Conservation (phyloP, 225 moss, liverwort and hornwort genomes). For the Asterella californica region DNA sequence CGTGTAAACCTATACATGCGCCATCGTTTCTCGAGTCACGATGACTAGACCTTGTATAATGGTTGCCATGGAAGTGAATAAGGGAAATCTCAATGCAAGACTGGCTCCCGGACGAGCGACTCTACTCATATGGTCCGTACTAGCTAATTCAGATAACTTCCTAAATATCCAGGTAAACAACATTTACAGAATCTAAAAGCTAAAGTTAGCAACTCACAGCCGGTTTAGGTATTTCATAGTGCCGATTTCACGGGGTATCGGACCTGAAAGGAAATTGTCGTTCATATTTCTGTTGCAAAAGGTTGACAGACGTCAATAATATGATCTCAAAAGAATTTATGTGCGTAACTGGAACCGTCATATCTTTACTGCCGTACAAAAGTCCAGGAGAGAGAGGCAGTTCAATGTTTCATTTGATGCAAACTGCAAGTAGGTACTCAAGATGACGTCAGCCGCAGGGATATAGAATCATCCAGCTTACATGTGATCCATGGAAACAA, state of each 20-base stretch:
- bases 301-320: neutral
- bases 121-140: neutral
- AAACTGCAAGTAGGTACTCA: neutral
- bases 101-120: no score
- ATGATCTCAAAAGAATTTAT: neutral
- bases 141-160: neutral
- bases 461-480: slow-evolving; percentile 31
- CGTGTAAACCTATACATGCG: no score
- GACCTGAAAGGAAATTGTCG: slow-evolving; percentile 59
- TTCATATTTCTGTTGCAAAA: slow-evolving; percentile 69
- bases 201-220: slow-evolving; percentile 48
- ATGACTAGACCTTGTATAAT: no score
- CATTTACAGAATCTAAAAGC: neutral
- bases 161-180: neutral
- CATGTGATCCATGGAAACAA: slow-evolving; percentile 65
- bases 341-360: neutral
- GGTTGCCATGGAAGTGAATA: no score
- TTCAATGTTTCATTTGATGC: neutral
- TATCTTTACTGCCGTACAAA: neutral
- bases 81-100: no score
- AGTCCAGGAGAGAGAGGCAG: no score
- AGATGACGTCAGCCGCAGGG: slow-evolving; percentile 2
- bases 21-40: no score
- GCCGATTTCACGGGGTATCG: slow-evolving; percentile 63
- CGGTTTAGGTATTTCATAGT: slow-evolving; percentile 48